phyloP scores from a whole-genome alignment of 306 rosid genomes.

The Pterocarpus macrocarpus region DNA sequence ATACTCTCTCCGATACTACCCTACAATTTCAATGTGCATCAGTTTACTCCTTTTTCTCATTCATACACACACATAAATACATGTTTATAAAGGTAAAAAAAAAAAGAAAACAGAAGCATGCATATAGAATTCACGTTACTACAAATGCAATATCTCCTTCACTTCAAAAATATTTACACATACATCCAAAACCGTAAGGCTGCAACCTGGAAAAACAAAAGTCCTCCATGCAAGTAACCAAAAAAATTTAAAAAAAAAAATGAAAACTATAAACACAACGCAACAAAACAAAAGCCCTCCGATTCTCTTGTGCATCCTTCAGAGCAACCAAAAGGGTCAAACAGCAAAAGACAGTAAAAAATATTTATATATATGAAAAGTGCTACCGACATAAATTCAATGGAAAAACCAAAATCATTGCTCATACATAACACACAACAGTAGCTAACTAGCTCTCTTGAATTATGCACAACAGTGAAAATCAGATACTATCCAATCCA shows the following conservation, averaged over 20 bases:
- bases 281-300: neutral
- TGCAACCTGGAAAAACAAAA: neutral
- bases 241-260: neutral
- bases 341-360: slow-evolving; percentile 1
- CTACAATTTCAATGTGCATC: slow-evolving; percentile 52
- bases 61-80: slow-evolving; percentile 8
- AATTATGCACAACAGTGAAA: slow-evolving; percentile 1
- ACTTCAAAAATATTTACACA: slow-evolving; percentile 16
- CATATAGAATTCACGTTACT: slow-evolving; percentile 9
- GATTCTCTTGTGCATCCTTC: neutral
- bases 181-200: neutral
- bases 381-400: neutral
- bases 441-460: neutral
- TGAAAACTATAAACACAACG: slow-evolving; percentile 6
- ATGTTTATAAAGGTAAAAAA: neutral
- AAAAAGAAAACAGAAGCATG: slow-evolving; percentile 23
- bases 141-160: slow-evolving; percentile 17
- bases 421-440: neutral
- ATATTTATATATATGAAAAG: neutral
- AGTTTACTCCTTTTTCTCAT: slow-evolving; percentile 43
- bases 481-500: neutral
- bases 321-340: slow-evolving; percentile 18
- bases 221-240: neutral
- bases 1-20: slow-evolving; percentile 50
- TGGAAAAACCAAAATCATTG: slow-evolving; percentile 5